These are phyloP conservation scores for Hibiscus mutabilis DNA, from an alignment of 345 rosid species.

Conservation along the genomic window DNA sequence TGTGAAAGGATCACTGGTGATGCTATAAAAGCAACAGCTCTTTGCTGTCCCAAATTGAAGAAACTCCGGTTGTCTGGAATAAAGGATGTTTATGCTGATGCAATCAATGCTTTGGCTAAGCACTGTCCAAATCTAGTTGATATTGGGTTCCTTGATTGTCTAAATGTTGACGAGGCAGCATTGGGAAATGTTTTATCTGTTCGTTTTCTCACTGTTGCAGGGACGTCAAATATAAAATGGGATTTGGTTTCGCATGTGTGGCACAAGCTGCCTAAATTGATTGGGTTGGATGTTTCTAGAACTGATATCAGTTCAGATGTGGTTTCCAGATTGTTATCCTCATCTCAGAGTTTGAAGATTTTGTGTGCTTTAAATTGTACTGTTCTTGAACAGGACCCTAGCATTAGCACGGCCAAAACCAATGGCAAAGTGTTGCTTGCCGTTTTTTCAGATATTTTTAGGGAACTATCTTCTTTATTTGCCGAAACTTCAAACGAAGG, in stretches of 20 bases:
- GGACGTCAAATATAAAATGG: constrained; percentile 79
- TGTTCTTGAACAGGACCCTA: constrained; percentile 50
- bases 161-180: constrained; percentile 58
- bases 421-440: constrained; percentile 63
- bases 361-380: constrained; percentile 70
- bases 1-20: constrained; percentile 78
- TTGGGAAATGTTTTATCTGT: constrained; percentile 50
- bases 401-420: constrained; percentile 35
- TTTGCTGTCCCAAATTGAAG: constrained; percentile 64
- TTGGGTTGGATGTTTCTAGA: constrained; percentile 74
- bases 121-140: constrained; percentile 57
- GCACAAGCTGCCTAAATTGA: constrained; percentile 62
- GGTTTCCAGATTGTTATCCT: constrained; percentile 55
- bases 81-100: constrained; percentile 60
- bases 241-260: constrained; percentile 47
- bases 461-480: constrained; percentile 53
- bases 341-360: constrained; percentile 61
- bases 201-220: constrained; percentile 65
- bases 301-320: constrained; percentile 56
- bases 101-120: constrained; percentile 60
- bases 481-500: constrained; percentile 40
- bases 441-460: constrained; percentile 47
- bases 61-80: constrained; percentile 74
- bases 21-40: constrained; percentile 57
- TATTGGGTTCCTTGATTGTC: constrained; percentile 68